These are phyloP conservation scores for Ceratobasidium sp. DNA, from an alignment of 1,284 basidiomycete genomes.

Conservation along the genomic window DNA sequence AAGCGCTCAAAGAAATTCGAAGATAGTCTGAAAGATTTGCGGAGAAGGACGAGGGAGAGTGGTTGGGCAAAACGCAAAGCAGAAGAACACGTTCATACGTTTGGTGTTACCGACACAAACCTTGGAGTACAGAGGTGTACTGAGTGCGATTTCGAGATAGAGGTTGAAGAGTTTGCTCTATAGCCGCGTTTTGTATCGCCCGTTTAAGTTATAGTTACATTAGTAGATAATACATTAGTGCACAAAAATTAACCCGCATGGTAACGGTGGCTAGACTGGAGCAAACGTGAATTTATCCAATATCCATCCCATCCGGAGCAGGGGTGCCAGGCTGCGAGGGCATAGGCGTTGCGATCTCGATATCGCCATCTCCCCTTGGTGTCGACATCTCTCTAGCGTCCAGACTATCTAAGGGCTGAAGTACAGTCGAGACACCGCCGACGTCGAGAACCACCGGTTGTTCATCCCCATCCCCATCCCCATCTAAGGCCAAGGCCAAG, in stretches of 20 bases:
- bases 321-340: constrained; percentile 33
- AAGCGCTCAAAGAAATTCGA: constrained; percentile 95
- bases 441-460: constrained; percentile 24
- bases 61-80: constrained; percentile 88
- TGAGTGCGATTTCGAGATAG: constrained; percentile 85
- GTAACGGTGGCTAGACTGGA: no score
- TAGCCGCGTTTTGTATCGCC: not conserved
- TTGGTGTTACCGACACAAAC: constrained; percentile 63
- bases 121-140: constrained; percentile 75
- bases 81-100: constrained; percentile 85
- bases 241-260: not conserved
- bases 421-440: constrained; percentile 12
- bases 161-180: constrained; percentile 76
- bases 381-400: constrained; percentile 35
- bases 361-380: constrained; percentile 18
- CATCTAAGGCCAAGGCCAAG: no score
- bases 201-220: not conserved
- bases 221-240: constrained; percentile 4
- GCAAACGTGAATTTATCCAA: constrained; percentile 8
- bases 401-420: constrained; percentile 1
- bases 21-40: constrained; percentile 78
- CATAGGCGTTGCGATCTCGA: constrained; percentile 31
- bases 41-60: constrained; percentile 85
- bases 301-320: constrained; percentile 33
- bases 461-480: constrained; percentile 32